Evolutionary conservation across 2,329 filamentous ascomycete species (phyloP).

Genomic region (Boeremia lycopersici): DNA sequence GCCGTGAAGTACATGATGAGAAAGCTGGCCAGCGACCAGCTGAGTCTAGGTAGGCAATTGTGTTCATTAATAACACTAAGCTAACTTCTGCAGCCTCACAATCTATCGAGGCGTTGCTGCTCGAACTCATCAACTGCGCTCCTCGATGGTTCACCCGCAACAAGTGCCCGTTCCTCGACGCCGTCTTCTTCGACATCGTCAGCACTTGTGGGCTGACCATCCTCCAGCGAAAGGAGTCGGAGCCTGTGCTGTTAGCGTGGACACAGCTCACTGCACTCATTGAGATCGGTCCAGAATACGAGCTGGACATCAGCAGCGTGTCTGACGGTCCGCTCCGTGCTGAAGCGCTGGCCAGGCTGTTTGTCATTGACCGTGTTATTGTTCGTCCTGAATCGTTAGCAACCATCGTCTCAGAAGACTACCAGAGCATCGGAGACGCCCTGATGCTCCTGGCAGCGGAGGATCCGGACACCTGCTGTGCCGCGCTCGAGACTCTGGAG

Average conservation of each 20-base stretch:
- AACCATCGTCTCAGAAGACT: constrained; percentile 19
- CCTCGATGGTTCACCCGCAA: constrained; percentile 24
- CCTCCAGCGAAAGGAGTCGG: constrained; percentile 25
- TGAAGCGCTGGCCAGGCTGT: constrained; percentile 29
- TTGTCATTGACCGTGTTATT: constrained; percentile 35
- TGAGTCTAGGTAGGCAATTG: background rate
- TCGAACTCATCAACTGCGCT: constrained; percentile 23
- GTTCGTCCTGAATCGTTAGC: constrained; percentile 20
- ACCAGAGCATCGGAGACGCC: constrained; percentile 32
- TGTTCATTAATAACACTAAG: background rate
- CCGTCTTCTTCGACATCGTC: constrained; percentile 47
- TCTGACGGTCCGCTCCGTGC: constrained; percentile 25
- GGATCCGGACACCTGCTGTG: constrained; percentile 37
- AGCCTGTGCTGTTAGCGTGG: constrained; percentile 29
- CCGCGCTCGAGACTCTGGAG: constrained; percentile 30
- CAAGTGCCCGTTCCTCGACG: constrained; percentile 42
- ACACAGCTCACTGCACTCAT: constrained; percentile 23
- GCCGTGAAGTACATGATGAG: constrained; percentile 40
- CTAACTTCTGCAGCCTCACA: constrained; percentile 22
- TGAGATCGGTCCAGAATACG: constrained; percentile 28
- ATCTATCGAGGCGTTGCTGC: constrained; percentile 25
- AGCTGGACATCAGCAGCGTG: constrained; percentile 12
- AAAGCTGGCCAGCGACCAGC: constrained; percentile 22
- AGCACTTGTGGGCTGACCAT: constrained; percentile 34
- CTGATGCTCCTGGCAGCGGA: constrained; percentile 29